Percentiles rank a stretch among this genome's conserved stretches.
These are phyloP conservation scores for Bassia scoparia DNA, from an alignment of 148 eudicot species.

Conservation along the genomic window DNA sequence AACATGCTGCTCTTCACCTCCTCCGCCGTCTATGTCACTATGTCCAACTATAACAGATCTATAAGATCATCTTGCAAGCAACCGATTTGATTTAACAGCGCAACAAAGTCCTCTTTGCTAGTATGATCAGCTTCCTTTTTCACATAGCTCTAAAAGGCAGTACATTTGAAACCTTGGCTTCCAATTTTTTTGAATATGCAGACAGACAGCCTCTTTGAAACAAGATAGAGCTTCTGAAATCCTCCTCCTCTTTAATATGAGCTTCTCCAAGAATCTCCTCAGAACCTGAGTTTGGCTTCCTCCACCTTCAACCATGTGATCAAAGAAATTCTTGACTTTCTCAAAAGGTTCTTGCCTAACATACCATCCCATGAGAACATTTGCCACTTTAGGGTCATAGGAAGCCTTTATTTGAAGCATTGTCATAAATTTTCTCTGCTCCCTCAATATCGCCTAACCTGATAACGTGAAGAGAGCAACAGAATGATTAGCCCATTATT, in stretches of 20 bases:
- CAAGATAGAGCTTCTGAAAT: constrained; percentile 64
- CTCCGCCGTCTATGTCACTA: constrained; percentile 5
- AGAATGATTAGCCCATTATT: constrained; percentile 67
- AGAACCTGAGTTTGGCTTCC: constrained; percentile 55
- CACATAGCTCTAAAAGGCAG: constrained; percentile 48
- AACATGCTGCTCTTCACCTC: constrained; percentile 9
- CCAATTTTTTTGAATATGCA: constrained; percentile 50
- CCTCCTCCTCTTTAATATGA: constrained; percentile 43
- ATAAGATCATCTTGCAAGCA: constrained; percentile 54
- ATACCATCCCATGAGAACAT: constrained; percentile 64
- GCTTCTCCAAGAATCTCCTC: constrained; percentile 74
- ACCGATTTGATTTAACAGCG: constrained; percentile 49
- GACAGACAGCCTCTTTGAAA: constrained; percentile 49
- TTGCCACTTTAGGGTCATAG: constrained; percentile 63
- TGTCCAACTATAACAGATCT: constrained; percentile 30
- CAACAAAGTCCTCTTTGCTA: constrained; percentile 52
- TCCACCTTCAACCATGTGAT: constrained; percentile 49
- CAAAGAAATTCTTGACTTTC: constrained; percentile 56
- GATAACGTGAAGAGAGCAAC: constrained; percentile 61
- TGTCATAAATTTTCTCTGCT: constrained; percentile 68
- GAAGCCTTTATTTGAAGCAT: constrained; percentile 48
- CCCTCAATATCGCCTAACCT: constrained; percentile 68
- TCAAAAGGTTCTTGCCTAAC: constrained; percentile 49
- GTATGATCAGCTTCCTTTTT: constrained; percentile 43
- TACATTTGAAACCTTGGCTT: constrained; percentile 47